These are phyloP conservation scores for Epicoccum nigrum DNA, from an alignment of 2,329 filamentous ascomycete species.

Conservation along the genomic window DNA sequence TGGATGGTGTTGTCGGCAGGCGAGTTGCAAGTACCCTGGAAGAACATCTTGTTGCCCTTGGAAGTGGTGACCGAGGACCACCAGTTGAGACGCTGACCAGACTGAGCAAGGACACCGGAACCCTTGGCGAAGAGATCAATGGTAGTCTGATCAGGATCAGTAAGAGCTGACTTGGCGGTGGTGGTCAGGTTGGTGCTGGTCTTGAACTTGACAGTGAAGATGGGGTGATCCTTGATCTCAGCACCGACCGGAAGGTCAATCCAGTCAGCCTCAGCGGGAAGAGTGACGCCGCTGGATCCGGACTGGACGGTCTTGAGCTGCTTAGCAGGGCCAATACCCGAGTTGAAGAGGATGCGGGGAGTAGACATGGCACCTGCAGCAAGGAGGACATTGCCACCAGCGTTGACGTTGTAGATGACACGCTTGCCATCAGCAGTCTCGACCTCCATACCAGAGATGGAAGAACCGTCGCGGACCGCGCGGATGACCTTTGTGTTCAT, in stretches of 20 bases:
- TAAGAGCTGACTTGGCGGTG: conserved; percentile 31
- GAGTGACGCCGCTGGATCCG: conserved; percentile 48
- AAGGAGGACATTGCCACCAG: conserved; percentile 67
- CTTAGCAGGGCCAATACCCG: conserved; percentile 68
- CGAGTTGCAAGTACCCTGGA: conserved; percentile 56
- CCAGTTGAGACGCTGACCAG: conserved; percentile 56
- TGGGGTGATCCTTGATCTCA: conserved; percentile 49
- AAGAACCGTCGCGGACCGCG: conserved; percentile 65
- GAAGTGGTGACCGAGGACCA: conserved; percentile 54
- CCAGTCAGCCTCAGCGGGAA: conserved; percentile 53
- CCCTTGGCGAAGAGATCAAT: conserved; percentile 43
- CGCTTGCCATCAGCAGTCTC: conserved; percentile 51
- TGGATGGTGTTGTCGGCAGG: conserved; percentile 43
- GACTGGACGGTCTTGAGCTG: conserved; percentile 54
- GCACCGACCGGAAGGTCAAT: conserved; percentile 57
- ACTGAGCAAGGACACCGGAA: conserved; percentile 53
- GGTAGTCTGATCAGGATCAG: conserved; percentile 36
- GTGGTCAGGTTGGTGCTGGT: conserved; percentile 29
- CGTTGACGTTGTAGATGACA: conserved; percentile 60
- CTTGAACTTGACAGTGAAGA: conserved; percentile 45
- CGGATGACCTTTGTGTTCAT: conserved; percentile 69
- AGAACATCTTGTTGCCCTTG: conserved; percentile 47
- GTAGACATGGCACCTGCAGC: conserved; percentile 72
- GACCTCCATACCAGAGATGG: conserved; percentile 69
- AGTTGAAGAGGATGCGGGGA: conserved; percentile 70